These are phyloP conservation scores for Hypoxylon sp. DNA, from an alignment of 2,329 filamentous ascomycete species.

Conservation along the genomic window DNA sequence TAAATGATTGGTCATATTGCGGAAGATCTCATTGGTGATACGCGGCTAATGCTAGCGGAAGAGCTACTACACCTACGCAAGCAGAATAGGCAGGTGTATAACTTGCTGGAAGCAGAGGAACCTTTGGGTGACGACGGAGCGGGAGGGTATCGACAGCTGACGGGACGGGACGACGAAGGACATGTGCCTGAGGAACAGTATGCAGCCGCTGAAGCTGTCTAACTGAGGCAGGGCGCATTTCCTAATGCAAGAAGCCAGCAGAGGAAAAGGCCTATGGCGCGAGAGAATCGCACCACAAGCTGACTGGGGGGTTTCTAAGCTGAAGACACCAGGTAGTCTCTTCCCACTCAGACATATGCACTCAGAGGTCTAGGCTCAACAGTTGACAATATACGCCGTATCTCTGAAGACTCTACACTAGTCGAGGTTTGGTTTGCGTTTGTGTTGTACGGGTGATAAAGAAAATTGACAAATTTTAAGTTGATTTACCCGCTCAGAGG, in stretches of 20 bases:
- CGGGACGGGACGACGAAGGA: constrained; percentile 36
- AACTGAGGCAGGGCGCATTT: constrained; percentile 27
- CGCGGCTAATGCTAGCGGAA: constrained; percentile 9
- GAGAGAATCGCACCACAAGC: background rate
- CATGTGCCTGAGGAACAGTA: constrained; percentile 22
- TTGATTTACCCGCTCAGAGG: constrained; percentile 4
- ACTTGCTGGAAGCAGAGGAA: constrained; percentile 23
- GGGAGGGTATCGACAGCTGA: constrained; percentile 39
- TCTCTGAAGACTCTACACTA: constrained; percentile 1
- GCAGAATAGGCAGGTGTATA: constrained; percentile 13
- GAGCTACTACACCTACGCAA: background rate
- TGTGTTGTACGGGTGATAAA: constrained; percentile 23
- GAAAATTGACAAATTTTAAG: constrained; percentile 2
- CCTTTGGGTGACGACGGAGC: constrained; percentile 21
- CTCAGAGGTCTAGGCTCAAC: constrained; percentile 4
- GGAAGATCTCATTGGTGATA: constrained; percentile 26
- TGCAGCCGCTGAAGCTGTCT: constrained; percentile 13
- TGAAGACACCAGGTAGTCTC: background rate
- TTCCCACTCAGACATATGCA: background rate
- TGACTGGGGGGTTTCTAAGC: background rate
- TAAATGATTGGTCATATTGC: constrained; percentile 24
- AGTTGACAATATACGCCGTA: constrained; percentile 8
- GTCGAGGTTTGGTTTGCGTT: constrained; percentile 23
- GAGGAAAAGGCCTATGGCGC: constrained; percentile 14
- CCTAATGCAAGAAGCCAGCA: constrained; percentile 34